Percentiles rank a stretch among this genome's conserved stretches.
These are phyloP conservation scores for Asterochloris sp. DNA, from an alignment of 139 green algal genomes.

Conservation along the genomic window DNA sequence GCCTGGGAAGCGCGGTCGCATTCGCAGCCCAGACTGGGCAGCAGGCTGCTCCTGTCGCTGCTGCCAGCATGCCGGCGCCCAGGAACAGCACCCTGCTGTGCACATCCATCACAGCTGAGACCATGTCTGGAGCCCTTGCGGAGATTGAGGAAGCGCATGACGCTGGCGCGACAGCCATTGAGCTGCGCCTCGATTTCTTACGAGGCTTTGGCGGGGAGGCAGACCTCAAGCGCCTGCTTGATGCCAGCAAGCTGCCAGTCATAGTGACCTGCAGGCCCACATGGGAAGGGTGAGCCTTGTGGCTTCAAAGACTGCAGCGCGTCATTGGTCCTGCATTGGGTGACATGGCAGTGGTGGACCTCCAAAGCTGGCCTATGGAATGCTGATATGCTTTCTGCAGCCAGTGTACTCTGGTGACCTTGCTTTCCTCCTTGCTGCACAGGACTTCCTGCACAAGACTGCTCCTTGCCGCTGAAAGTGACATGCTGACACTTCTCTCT, in stretches of 20 bases:
- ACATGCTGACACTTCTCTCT: no score
- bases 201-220: constrained; percentile 42
- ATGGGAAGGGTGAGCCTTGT: constrained; percentile 83
- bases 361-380: neutral
- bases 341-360: neutral
- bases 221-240: constrained; percentile 64
- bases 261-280: constrained; percentile 84
- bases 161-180: constrained; percentile 74
- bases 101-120: constrained; percentile 63
- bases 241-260: constrained; percentile 52
- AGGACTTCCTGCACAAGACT: no score
- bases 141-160: constrained; percentile 62
- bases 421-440: no score
- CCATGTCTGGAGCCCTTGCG: constrained; percentile 51
- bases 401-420: neutral
- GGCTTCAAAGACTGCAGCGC: neutral
- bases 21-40: neutral
- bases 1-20: neutral
- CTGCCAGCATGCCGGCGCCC: no score
- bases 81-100: constrained; percentile 46
- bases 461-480: no score
- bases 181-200: constrained; percentile 88
- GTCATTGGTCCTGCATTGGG: neutral
- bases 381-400: neutral
- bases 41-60: neutral